These are phyloP conservation scores for Termitomyces sp. DNA, from an alignment of 768 basidiomycete species.

Conservation along the genomic window DNA sequence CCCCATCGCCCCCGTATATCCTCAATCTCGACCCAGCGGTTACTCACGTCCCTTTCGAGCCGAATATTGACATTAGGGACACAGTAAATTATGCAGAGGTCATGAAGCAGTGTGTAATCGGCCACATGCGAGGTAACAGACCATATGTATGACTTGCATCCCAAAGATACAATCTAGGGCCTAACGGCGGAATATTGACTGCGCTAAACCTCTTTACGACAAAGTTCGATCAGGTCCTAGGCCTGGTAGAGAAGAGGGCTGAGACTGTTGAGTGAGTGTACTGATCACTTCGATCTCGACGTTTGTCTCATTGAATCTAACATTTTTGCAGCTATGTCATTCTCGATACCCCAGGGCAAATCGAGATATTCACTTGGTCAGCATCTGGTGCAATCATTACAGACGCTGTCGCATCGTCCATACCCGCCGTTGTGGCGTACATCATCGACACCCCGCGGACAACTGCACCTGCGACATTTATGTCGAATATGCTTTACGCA, in stretches of 20 bases:
- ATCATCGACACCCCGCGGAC: slow-evolving; percentile 97
- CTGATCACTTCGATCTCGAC: neutral
- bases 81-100: slow-evolving; percentile 97
- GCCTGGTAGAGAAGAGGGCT: slow-evolving; percentile 86
- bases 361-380: slow-evolving; percentile 99
- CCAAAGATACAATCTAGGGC: slow-evolving; percentile 92
- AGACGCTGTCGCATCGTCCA: slow-evolving; percentile 88
- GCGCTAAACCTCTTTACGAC: slow-evolving; percentile 97
- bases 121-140: slow-evolving; percentile 18
- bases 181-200: slow-evolving; percentile 97
- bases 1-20: slow-evolving; percentile 81
- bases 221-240: slow-evolving; percentile 96
- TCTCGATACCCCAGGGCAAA: slow-evolving; percentile 97
- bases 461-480: slow-evolving; percentile 94
- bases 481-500: slow-evolving; percentile 99
- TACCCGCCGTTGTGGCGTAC: slow-evolving; percentile 95
- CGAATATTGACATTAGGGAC: slow-evolving; percentile 97
- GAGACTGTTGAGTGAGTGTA: slow-evolving; percentile 78
- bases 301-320: neutral
- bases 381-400: slow-evolving; percentile 99
- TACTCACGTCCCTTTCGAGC: slow-evolving; percentile 83
- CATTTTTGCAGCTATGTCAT: slow-evolving; percentile 71
- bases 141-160: slow-evolving; percentile 9
- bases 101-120: slow-evolving; percentile 94
- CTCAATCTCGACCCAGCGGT: slow-evolving; percentile 98